Base-by-base conservation (phyloP, 2,329 filamentous ascomycete species). In the Penicillium verrucosum region DNA sequence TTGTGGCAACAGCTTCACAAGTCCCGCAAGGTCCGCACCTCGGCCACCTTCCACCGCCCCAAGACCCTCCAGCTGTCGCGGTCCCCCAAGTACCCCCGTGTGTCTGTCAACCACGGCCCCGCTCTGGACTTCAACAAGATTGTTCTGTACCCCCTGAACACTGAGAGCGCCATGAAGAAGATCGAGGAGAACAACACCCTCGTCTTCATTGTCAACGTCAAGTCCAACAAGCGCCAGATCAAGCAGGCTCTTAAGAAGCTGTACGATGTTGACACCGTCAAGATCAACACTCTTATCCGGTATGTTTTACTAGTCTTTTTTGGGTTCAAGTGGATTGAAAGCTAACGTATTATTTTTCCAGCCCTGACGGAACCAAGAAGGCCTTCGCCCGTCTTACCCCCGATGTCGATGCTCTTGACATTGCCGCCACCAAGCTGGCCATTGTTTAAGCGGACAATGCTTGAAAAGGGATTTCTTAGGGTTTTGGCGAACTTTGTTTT, bases 111-210 rank as follows among this genome's bases (percentile, higher is more conserved):
- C 73, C 89, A 93, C 79, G 85, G 86, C 77, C 89, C 92, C 71
- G 89, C 92, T 72, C 90, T 99, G 74, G 94, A 99, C 82, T 90
- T 93, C 82, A 90, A 92, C 86, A 97, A 96, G 88, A 85, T 97
- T 78, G 89, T 99, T 79, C 84, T 97, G 76, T 91, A 97, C 87
- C 94, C 94, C 68, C 86, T 99, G 77, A 99, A 99, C 89, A 99
- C 94, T 61, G 94, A 99, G 89, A 94, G 89, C 76, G 94, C 95
- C 75, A 97, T 99, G 93, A 99, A 99, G 91, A 97, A 97, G 89
- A 97, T 99, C 72, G 94, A 99, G 86, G 94, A 99, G 89, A 92
- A 99, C 88, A 99, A 99, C 87, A 99, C 94, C 69, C 87, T 99
- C 51, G 91, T 96, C 77, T 97, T 97, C 86, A 96, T 96, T 71